These are phyloP conservation scores for Primulina eburnea DNA, from an alignment of 257 asterid species.

Conservation along the genomic window DNA sequence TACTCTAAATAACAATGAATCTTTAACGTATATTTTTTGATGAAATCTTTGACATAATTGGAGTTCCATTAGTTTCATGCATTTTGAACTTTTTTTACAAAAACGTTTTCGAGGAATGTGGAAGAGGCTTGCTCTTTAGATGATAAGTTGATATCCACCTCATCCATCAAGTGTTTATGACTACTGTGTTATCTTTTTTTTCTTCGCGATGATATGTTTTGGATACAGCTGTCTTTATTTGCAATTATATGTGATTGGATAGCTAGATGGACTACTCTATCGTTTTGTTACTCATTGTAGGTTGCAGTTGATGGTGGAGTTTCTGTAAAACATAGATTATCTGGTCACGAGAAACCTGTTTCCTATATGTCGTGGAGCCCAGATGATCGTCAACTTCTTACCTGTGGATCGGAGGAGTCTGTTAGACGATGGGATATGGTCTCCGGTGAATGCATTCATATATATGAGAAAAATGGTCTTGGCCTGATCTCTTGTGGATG, in stretches of 20 bases:
- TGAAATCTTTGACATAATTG: no score
- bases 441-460: conserved; percentile 70
- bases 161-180: background rate
- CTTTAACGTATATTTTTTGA: no score
- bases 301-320: conserved; percentile 50
- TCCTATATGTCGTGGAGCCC: conserved; percentile 83
- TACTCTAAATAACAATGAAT: background rate
- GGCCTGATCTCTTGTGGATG: conserved; percentile 89
- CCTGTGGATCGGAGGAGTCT: conserved; percentile 81
- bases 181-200: background rate
- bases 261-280: background rate
- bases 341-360: conserved; percentile 75
- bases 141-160: background rate
- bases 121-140: background rate
- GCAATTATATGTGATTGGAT: background rate
- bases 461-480: conserved; percentile 60
- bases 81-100: background rate
- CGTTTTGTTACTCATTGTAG: conserved; percentile 34
- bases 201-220: background rate
- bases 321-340: conserved; percentile 47
- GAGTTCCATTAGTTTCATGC: no score
- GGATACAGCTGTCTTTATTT: background rate
- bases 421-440: conserved; percentile 79
- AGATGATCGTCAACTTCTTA: conserved; percentile 67
- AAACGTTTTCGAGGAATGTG: background rate